phyloP scores from a whole-genome alignment of 352 stramenopile genomes.

The Ophiocytium majus region DNA sequence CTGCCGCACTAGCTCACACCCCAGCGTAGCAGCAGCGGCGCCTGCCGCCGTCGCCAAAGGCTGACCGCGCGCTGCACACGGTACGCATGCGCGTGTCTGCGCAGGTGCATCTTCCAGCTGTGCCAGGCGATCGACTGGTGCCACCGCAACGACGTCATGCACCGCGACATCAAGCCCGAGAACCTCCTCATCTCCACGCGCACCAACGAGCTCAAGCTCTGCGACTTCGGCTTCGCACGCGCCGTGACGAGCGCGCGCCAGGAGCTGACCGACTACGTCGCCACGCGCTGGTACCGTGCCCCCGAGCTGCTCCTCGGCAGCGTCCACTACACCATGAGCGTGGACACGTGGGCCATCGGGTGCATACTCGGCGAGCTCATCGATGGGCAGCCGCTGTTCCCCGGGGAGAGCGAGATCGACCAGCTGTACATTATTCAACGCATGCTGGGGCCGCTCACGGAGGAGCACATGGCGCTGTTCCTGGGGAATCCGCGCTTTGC shows the following conservation, averaged over 20 bases:
- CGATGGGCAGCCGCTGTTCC: conserved; percentile 80
- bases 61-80: neutral
- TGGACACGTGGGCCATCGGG: conserved; percentile 91
- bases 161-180: conserved; percentile 92
- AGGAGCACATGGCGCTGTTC: conserved; percentile 84
- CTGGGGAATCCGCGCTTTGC: conserved; percentile 81
- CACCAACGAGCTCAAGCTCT: conserved; percentile 67
- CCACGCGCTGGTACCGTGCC: conserved; percentile 88
- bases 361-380: conserved; percentile 75
- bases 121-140: conserved; percentile 69
- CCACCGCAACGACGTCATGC: conserved; percentile 72
- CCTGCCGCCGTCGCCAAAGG: neutral
- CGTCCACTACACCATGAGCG: conserved; percentile 81
- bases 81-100: conserved; percentile 12
- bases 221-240: conserved; percentile 74
- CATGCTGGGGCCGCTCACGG: conserved; percentile 69
- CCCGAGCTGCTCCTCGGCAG: conserved; percentile 85
- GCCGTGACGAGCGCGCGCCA: conserved; percentile 49
- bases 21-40: too few relatives aligned
- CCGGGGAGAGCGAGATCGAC: conserved; percentile 67
- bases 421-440: conserved; percentile 64
- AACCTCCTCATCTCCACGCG: conserved; percentile 76
- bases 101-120: conserved; percentile 71
- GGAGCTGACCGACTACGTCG: conserved; percentile 87
- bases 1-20: too few relatives aligned